These are phyloP conservation scores for Paramarasmius palmivorus DNA, from an alignment of 1,284 basidiomycete genomes.

Conservation along the genomic window DNA sequence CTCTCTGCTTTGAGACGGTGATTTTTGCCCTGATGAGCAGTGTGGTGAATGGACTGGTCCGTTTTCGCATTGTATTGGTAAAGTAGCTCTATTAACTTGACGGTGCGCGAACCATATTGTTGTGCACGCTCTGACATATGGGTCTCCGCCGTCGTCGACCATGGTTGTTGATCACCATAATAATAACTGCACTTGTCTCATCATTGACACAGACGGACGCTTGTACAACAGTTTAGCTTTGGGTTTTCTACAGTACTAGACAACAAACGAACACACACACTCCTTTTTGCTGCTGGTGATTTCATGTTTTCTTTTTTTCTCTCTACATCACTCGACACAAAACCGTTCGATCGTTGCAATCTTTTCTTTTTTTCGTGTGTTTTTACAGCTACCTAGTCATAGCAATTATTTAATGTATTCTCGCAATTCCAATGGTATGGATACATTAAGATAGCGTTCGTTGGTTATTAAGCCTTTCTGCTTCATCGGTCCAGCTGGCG, in stretches of 20 bases:
- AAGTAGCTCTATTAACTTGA: slow-evolving; percentile 46
- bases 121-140: not conserved
- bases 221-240: slow-evolving; percentile 1
- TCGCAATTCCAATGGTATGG: not conserved
- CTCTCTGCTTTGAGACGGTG: slow-evolving; percentile 72
- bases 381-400: slow-evolving; percentile 17
- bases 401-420: slow-evolving; percentile 18
- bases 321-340: slow-evolving; percentile 1
- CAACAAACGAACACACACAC: slow-evolving; percentile 4
- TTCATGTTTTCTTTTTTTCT: slow-evolving; percentile 2
- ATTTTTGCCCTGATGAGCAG: slow-evolving; percentile 20
- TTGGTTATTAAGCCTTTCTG: not conserved
- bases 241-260: not conserved
- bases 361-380: slow-evolving; percentile 23
- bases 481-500: slow-evolving; percentile 35
- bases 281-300: not conserved
- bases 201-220: slow-evolving; percentile 12
- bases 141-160: slow-evolving; percentile 3
- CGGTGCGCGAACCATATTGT: slow-evolving; percentile 5
- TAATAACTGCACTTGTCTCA: slow-evolving; percentile 6
- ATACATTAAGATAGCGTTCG: not conserved
- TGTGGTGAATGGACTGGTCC: slow-evolving; percentile 7
- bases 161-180: slow-evolving; percentile 18
- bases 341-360: slow-evolving; percentile 23
- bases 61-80: slow-evolving; percentile 37